phyloP scores from a whole-genome alignment of 116 monocot species.

The Papilionanthe hybrid region DNA sequence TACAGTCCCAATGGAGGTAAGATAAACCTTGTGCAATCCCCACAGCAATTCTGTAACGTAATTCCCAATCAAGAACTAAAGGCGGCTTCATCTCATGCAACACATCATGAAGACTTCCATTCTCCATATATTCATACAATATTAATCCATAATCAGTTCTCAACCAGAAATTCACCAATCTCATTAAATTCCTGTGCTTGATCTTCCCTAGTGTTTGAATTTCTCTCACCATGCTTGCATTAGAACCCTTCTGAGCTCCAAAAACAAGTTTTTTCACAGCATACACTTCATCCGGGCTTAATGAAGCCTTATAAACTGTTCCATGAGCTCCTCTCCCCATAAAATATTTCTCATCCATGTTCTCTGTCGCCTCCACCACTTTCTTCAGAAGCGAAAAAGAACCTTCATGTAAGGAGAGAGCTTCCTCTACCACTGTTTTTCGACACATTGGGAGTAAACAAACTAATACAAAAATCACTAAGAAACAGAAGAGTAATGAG shows the following conservation, averaged over 20 bases:
- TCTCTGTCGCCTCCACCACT: conserved; percentile 80
- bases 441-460: conserved; percentile 13
- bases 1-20: conserved; percentile 85
- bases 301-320: conserved; percentile 68
- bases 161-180: conserved; percentile 68
- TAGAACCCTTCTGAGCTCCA: conserved; percentile 26
- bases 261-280: conserved; percentile 76
- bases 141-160: conserved; percentile 67
- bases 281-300: conserved; percentile 46
- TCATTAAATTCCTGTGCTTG: conserved; percentile 76
- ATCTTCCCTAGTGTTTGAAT: conserved; percentile 64
- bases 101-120: conserved; percentile 88
- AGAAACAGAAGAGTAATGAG: conserved; percentile 29
- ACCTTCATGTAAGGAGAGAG: conserved; percentile 40
- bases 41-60: conserved; percentile 57
- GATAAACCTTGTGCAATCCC: conserved; percentile 73
- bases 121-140: conserved; percentile 74
- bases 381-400: conserved; percentile 52
- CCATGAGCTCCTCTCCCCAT: conserved; percentile 81
- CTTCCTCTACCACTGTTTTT: conserved; percentile 12
- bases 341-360: conserved; percentile 55
- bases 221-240: conserved; percentile 71
- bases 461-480: conserved; percentile 29
- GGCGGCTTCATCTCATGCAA: conserved; percentile 57
- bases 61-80: conserved; percentile 50